Conservation (phyloP, 768 basidiomycete species). For the Lactifluus hygrophoroides region DNA sequence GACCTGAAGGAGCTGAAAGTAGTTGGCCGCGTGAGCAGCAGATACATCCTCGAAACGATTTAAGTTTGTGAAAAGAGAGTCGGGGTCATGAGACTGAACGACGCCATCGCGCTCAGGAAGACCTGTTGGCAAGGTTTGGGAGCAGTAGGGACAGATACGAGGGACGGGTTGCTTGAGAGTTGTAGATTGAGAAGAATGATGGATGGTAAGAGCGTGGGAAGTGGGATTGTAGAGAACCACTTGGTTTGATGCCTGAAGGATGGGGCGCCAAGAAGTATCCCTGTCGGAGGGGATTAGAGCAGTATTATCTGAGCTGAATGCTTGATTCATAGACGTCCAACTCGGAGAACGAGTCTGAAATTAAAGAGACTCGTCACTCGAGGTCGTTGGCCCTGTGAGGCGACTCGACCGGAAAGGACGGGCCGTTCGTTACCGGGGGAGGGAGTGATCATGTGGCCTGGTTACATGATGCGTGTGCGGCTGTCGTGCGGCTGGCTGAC, state of each 20-base stretch:
- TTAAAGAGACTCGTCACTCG: no score
- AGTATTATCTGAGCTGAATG: background rate
- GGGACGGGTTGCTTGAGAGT: background rate
- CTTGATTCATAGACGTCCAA: background rate
- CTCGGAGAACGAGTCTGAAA: no score
- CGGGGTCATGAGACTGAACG: conserved; percentile 28
- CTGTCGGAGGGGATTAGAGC: conserved; percentile 20
- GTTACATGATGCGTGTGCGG: no score
- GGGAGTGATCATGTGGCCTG: no score
- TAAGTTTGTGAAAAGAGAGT: conserved; percentile 9
- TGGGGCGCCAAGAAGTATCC: conserved; percentile 58
- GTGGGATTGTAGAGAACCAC: conserved; percentile 83
- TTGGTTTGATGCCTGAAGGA: conserved; percentile 76
- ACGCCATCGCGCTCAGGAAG: conserved; percentile 23
- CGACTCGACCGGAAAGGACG: no score
- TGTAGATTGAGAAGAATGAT: conserved; percentile 20
- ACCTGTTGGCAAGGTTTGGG: conserved; percentile 42
- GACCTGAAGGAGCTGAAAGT: conserved; percentile 69
- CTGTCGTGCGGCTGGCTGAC: no score
- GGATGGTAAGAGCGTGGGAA: conserved; percentile 73
- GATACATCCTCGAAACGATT: conserved; percentile 17
- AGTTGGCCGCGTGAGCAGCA: conserved; percentile 56
- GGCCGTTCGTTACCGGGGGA: no score
- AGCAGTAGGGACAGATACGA: conserved; percentile 64
- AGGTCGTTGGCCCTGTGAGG: no score